Conservation (phyloP, 192 early-diverging fungal species). For the Rhizoclosmatium globosum region DNA sequence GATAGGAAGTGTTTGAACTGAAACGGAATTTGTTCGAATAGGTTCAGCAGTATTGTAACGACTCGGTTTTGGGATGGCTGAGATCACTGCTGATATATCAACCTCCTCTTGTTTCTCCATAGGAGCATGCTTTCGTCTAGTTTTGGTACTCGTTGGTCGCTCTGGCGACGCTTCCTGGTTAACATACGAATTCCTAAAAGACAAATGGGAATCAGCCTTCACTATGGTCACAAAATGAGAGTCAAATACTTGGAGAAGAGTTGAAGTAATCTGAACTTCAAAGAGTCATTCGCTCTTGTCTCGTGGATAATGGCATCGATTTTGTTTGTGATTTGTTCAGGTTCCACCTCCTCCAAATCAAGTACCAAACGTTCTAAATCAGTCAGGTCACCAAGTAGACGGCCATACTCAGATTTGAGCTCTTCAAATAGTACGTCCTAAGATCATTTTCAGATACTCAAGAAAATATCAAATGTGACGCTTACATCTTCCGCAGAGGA, state of each 20-base stretch:
- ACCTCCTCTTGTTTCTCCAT: conserved; percentile 26
- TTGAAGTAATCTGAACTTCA: conserved; percentile 27
- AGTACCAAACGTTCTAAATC: conserved; percentile 13
- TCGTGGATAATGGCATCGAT: conserved; percentile 16
- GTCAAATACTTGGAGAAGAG: conserved; percentile 6
- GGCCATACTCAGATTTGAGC: conserved; percentile 16
- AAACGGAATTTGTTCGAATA: conserved; percentile 24
- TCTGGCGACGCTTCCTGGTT: neutral
- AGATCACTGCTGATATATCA: conserved; percentile 47
- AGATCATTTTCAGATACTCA: neutral
- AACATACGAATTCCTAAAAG: neutral
- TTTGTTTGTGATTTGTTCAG: neutral
- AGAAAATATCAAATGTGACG: neutral
- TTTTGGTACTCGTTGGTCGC: neutral
- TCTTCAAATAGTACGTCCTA: conserved; percentile 22
- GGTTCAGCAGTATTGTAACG: conserved; percentile 14
- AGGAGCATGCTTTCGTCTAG: conserved; percentile 30
- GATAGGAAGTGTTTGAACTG: conserved; percentile 29
- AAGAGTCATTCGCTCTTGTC: conserved; percentile 12
- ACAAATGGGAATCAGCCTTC: neutral
- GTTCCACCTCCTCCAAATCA: conserved; percentile 5
- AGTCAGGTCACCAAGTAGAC: conserved; percentile 31
- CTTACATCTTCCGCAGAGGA: neutral
- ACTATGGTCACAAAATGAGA: neutral
- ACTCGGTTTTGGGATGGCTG: conserved; percentile 38